Conservation (phyloP, 140 eudicot species). For the Flaveria floridana region DNA sequence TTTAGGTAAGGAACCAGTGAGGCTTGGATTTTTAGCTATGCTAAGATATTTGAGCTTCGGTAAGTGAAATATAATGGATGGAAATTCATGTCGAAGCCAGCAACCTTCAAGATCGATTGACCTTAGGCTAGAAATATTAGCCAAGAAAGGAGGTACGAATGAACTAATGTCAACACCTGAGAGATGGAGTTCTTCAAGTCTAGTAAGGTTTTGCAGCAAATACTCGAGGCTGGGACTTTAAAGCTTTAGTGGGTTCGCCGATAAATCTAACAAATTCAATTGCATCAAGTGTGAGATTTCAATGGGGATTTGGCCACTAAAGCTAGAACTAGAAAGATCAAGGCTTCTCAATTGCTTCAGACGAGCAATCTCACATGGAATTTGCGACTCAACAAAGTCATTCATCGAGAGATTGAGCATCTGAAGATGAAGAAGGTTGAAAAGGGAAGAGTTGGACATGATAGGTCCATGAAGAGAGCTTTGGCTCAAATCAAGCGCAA, state of each 20-base stretch:
- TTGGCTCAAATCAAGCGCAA: slow-evolving; percentile 37
- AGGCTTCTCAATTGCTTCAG: slow-evolving; percentile 27
- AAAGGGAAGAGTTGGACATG: slow-evolving; percentile 27
- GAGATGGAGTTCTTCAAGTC: slow-evolving; percentile 18
- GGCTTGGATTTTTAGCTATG: slow-evolving; percentile 13
- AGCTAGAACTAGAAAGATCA: slow-evolving; percentile 23
- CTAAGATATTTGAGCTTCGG: slow-evolving; percentile 18
- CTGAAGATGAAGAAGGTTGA: slow-evolving; percentile 39
- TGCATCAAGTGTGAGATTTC: slow-evolving; percentile 26
- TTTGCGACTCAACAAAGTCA: slow-evolving; percentile 28
- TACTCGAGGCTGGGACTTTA: neutral
- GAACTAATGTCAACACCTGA: slow-evolving; percentile 15
- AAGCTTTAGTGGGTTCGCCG: slow-evolving; percentile 18
- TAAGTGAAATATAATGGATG: slow-evolving; percentile 17
- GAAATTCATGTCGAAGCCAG: slow-evolving; percentile 27
- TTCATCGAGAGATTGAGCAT: slow-evolving; percentile 36
- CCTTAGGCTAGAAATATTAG: slow-evolving; percentile 28
- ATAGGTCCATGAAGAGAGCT: slow-evolving; percentile 32
- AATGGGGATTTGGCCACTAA: slow-evolving; percentile 28
- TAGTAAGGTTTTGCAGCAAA: slow-evolving; percentile 21
- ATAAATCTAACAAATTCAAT: slow-evolving; percentile 21
- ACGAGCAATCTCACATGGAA: slow-evolving; percentile 25
- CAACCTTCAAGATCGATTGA: neutral
- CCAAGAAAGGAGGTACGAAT: slow-evolving; percentile 21
- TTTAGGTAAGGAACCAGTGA: slow-evolving; percentile 33